Base-by-base conservation (phyloP, 306 rosid species). In the Comarum palustre region DNA sequence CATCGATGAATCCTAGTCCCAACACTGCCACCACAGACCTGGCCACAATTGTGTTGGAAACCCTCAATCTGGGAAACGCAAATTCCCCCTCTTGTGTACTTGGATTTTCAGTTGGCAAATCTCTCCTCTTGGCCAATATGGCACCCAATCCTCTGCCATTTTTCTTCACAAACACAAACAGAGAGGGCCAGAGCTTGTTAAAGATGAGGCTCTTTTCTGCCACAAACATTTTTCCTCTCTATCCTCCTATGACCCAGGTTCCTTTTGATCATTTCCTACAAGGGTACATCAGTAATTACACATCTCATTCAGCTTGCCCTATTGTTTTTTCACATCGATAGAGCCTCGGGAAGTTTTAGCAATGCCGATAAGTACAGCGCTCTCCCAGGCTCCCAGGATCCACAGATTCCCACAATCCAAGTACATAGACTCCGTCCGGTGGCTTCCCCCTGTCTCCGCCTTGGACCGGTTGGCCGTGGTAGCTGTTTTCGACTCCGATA, bases 1-100 rank as follows among this genome's bases (percentile, higher is more conserved):
- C 93, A 81, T 90, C 97, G 45, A 90, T 72, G 72, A 90, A 93
- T 10, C 98, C 97, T 74, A 93, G 75, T 24, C 92, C 97, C 45
- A 89, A 83, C 10, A 90, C 78, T 2, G 88, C 89, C 79, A 90
- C 78, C 75, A 77, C 86, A 34, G 84, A 71, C n/a, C 88, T 89
- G 72, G 87, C 86, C 25, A 93, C 63, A 78, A 45, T 13, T 57
- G 87, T 69, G 60, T 70, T 87, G 9, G 96, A 79, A 76, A 88
- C 14, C 47, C 27, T 78, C 22, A 85, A 54, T 3, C 86, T 1
- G 22, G 54, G 78, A 57, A 80, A 75, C 41, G 24, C 52, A 52
- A 78, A 19, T 61, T 65, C 31, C 19, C 61, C 61, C 22, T 50
- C 74, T 54, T 55, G 84, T 16, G 60, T 8, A 22, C 54, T 79